These are phyloP conservation scores for Candida krabiensis DNA, from an alignment of 805 yeast species.

Conservation along the genomic window DNA sequence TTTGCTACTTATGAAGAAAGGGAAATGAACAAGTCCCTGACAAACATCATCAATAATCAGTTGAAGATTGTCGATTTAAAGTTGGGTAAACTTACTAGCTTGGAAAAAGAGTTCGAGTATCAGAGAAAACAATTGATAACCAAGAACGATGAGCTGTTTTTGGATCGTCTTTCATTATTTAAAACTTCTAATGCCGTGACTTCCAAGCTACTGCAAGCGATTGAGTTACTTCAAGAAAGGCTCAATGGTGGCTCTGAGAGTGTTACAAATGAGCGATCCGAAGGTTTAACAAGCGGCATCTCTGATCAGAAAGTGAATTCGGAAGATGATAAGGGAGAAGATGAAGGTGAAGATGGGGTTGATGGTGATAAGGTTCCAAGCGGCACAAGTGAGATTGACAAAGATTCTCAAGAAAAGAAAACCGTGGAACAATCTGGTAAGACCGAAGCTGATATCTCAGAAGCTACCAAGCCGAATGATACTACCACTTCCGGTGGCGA, in stretches of 20 bases:
- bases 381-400: not conserved
- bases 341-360: conserved; percentile 22
- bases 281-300: not conserved
- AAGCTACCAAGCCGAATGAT: not conserved
- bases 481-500: not conserved
- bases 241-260: conserved; percentile 2
- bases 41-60: conserved; percentile 60
- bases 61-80: conserved; percentile 65
- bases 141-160: conserved; percentile 65
- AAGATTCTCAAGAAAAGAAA: conserved; percentile 3
- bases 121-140: conserved; percentile 60
- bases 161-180: conserved; percentile 66
- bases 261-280: not conserved
- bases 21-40: conserved; percentile 62
- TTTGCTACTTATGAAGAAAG: conserved; percentile 81
- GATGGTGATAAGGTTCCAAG: conserved; percentile 11
- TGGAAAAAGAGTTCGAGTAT: conserved; percentile 65
- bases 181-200: conserved; percentile 54
- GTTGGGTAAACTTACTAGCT: conserved; percentile 52
- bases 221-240: conserved; percentile 25
- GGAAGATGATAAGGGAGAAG: conserved; percentile 3
- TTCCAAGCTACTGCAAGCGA: conserved; percentile 43
- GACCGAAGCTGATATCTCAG: conserved; percentile 8
- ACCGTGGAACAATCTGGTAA: conserved; percentile 18
- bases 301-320: not conserved